Percentiles rank a stretch among this genome's conserved stretches.
Evolutionary conservation across 2,329 filamentous ascomycete genomes (phyloP).

Genomic region (Emericellopsis cladophorae): DNA sequence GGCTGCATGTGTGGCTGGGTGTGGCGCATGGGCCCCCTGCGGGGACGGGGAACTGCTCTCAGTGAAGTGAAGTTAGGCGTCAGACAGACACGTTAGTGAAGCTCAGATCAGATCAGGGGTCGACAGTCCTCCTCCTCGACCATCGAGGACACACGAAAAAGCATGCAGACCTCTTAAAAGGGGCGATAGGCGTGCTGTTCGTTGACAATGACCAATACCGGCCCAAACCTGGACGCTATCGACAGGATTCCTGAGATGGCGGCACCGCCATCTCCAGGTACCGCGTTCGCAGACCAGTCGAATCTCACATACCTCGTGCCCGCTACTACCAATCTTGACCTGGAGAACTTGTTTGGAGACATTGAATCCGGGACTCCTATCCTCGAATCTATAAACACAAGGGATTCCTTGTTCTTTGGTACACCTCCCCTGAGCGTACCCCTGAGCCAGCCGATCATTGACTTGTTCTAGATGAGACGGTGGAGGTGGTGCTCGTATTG

Average conservation of each 20-base stretch:
- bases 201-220: background rate
- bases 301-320: slow-evolving; percentile 50
- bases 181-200: too few relatives aligned
- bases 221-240: background rate
- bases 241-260: background rate
- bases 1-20: too few relatives aligned
- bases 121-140: too few relatives aligned
- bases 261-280: slow-evolving; percentile 8
- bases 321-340: slow-evolving; percentile 37
- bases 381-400: slow-evolving; percentile 46
- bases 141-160: too few relatives aligned
- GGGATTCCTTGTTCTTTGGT: slow-evolving; percentile 64
- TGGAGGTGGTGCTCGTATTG: slow-evolving; percentile 56
- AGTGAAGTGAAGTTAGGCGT: too few relatives aligned
- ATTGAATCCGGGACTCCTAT: slow-evolving; percentile 28
- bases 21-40: too few relatives aligned
- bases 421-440: slow-evolving; percentile 20
- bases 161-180: too few relatives aligned
- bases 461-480: slow-evolving; percentile 51
- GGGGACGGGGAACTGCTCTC: too few relatives aligned
- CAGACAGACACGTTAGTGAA: too few relatives aligned
- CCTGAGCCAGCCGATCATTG: slow-evolving; percentile 1
- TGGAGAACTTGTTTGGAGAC: slow-evolving; percentile 36
- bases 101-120: too few relatives aligned
- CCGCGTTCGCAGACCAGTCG: slow-evolving; percentile 41